Base-by-base conservation (phyloP, 768 basidiomycete genomes). In the Pulveroboletus frians region DNA sequence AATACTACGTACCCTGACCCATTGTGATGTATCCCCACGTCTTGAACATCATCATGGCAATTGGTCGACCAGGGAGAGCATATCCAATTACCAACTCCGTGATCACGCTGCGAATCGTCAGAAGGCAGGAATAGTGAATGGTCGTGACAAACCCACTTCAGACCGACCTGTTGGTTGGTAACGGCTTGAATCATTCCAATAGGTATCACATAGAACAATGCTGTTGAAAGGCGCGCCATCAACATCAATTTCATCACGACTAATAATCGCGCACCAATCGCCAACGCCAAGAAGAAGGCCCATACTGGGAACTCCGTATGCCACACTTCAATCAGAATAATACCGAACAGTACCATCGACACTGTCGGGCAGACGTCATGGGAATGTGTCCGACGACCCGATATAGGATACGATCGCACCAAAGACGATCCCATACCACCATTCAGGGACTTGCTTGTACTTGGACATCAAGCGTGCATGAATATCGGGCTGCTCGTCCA, bases 41-140 rank as follows among this genome's bases (percentile, higher is more conserved):
- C 69, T 84, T 84, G 72, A 83, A 86, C 77, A 87, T 81, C 85
- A 88, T 84, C 79, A 85, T 81, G 0, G 86, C 85, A 50, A 87
- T 76, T 3, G 88, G 85, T 43, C 76, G 77, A 14, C 87, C 87
- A 59, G 76, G 76, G 20, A 76, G 63, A 9, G 69, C 61, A 38
- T 68, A 70, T 14, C 87, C 86, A 43, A 83, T 76, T 37, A 89
- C 76, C 32, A 89, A 72, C 60, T 90, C 87, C 0, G 85, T 80
- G 48, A 90, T 79, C 30, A 89, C 85, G 60, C 62, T 63, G 34
- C 42, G 6, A 18, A 38, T 9, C 8, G 8, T 62, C 30, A 56
- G 54, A 49, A 7, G 27, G 38, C 15, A 10, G 9, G 1, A 9
- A 17, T 17, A 15, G 8, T 0, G 3, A 29, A 41, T 9, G 2